Base-by-base conservation (phyloP, 2,329 filamentous ascomycete species). In the Elsinoe perseae region DNA sequence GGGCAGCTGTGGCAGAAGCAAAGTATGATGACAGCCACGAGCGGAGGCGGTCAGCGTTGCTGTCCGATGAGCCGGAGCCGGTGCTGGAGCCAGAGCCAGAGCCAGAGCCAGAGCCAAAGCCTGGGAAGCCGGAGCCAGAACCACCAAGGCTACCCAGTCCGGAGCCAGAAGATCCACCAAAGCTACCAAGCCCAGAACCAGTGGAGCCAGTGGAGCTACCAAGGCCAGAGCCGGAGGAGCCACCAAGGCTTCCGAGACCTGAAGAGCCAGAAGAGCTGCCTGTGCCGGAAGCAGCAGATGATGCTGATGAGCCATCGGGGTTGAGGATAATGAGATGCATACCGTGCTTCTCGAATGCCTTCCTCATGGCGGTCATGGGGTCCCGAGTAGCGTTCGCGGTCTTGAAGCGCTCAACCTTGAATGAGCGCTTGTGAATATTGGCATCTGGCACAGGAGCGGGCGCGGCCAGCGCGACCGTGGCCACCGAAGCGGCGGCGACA, bases 331-430 rank as follows among this genome's bases (percentile, higher is more conserved):
- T 56, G 46, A 55, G 53, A 5, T 55, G 42, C 57, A 56, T 59
- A 60, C 80, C 78, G 69, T 79, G 89, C 68, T 91, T 91, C 63
- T 76, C 72, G 68, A 86, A 84, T 14, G 85, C 81, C 70, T 81
- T 86, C 52, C 79, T 70, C 62, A 91, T 75, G 52, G 84, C 83
- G 57, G 72, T 67, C 5, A 77, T 74, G n/a, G 84, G 83, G 72
- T 85, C 77, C 59, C 67, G 69, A 18, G 76, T 70, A 20, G 75
- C 73, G 56, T 74, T 73, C n/a, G 72, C 72, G 62, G 82, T 83
- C 53, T 74, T 69, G 46, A 80, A 71, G 32, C 83, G 76, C 52
- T 80, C 76, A 30, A 87, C 77, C 66, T 78, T 80, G 72, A 86
- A 87, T 6, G 81, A 81, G 20, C 78, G 75, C 66, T 80, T 80